Conservation (phyloP, 1,284 basidiomycete species). For the Peniophora sp. region DNA sequence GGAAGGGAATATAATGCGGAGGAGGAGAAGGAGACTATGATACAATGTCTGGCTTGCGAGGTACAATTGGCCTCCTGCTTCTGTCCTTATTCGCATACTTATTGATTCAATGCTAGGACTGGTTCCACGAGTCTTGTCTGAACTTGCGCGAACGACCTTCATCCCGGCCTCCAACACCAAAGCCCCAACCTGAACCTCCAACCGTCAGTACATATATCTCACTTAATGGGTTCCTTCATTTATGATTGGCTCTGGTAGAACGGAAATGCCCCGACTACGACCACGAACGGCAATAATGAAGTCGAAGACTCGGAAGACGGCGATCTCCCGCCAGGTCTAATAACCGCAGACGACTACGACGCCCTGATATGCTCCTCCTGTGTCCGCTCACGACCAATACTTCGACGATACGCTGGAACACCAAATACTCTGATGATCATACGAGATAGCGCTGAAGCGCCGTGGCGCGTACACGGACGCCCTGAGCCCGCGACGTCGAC, state of each 20-base stretch:
- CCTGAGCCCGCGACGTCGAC: constrained; percentile 12
- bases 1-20: constrained; percentile 58
- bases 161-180: constrained; percentile 32
- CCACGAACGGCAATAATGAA: constrained; percentile 16
- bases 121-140: constrained; percentile 82
- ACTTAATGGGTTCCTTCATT: too few species aligned
- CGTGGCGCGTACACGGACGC: constrained; percentile 42
- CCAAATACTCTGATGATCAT: constrained; percentile 55
- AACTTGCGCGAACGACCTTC: constrained; percentile 59
- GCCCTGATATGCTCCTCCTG: constrained; percentile 62
- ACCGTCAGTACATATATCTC: constrained; percentile 6
- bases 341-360: constrained; percentile 62
- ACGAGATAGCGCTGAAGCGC: constrained; percentile 31
- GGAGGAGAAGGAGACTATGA: constrained; percentile 72
- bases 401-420: constrained; percentile 58
- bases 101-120: constrained; percentile 44
- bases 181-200: not conserved
- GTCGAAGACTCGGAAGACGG: constrained; percentile 50
- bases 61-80: constrained; percentile 35
- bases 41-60: constrained; percentile 77
- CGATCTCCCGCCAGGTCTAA: constrained; percentile 55
- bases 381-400: constrained; percentile 41
- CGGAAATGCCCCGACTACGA: too few species aligned
- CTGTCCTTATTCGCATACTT: constrained; percentile 4
- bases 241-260: too few species aligned